Evolutionary conservation across 164 flowering plant species (phyloP).

Genomic region (Nymphaea colorata): DNA sequence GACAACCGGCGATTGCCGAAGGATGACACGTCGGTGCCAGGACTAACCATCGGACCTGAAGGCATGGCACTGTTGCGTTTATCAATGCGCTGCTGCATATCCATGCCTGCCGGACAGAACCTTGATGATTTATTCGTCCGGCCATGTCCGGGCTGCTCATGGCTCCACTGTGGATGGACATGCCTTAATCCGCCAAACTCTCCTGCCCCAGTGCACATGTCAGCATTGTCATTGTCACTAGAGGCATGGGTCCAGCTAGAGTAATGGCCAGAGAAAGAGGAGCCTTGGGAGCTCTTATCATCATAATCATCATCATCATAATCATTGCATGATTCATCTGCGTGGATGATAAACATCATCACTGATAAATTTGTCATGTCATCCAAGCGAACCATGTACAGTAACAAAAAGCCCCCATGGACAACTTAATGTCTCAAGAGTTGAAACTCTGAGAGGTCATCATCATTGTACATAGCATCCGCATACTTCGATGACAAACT

Average conservation of each 20-base stretch:
- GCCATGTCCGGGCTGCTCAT: not conserved
- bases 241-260: constrained; percentile 22
- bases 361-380: too few species aligned
- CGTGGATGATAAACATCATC: constrained; percentile 6
- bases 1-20: not conserved
- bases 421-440: too few species aligned
- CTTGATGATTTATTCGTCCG: constrained; percentile 21
- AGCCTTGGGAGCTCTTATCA: constrained; percentile 52
- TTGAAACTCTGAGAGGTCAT: too few species aligned
- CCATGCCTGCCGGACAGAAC: constrained; percentile 13
- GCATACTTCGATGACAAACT: too few species aligned
- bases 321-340: constrained; percentile 18
- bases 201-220: not conserved
- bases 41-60: not conserved
- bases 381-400: too few species aligned
- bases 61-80: not conserved
- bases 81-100: not conserved
- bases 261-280: constrained; percentile 32
- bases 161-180: not conserved
- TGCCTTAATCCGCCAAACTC: not conserved
- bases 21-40: not conserved
- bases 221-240: constrained; percentile 2
- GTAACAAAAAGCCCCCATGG: too few species aligned
- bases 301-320: constrained; percentile 19
- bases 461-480: too few species aligned